Base-by-base conservation (phyloP, 1,139 yeast genomes). In the Groenewaldozyma auringiensis region DNA sequence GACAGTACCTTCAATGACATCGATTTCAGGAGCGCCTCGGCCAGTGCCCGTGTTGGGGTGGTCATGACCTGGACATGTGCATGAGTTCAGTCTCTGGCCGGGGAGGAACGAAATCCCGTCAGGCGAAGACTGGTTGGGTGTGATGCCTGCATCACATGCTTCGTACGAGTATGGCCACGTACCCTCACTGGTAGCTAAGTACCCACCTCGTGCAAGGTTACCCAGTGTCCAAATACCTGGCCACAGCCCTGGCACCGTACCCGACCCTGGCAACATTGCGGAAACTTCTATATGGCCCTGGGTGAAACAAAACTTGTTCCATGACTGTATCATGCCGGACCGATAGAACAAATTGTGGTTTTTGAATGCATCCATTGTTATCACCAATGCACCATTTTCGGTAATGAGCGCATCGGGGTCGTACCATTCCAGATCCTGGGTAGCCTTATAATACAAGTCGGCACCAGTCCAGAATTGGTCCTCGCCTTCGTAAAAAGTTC, bases 161-260 rank as follows among this genome's bases (percentile, higher is more conserved):
- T 79, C 78, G 61, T 86, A 86, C n/a, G 87, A 72, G 59, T 85
- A 86, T 2, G 95, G 95, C 95, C 95, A 86, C 13, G 83, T 81
- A 38, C 95, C 95, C 40, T 84, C 92, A 2, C 94, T 76, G 6
- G 86, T 65, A 2, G 89, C 88, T 60, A 78, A 62, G 61, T 75
- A 85, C 11, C 95, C 95, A 0, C 95, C 87, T 55, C 95, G 74
- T 27, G 84, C 95, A 49, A 86, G 68, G 57, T 86, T 86, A 41
- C 95, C 95, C 74, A 86, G 72, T 1, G 92, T 74, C 95, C 95
- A 86, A 47, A 84, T 61, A 66, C 94, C 95, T 1, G 95, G 95
- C 95, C 95, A 86, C 47, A 85, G 68, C 37, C 95, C 95, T 8
- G 79, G 71, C 21, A 79, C 71, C 47, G 75, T 68, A 52, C 89